phyloP scores from a whole-genome alignment of 2,329 filamentous ascomycete species.

The Colletotrichum spaethianum region DNA sequence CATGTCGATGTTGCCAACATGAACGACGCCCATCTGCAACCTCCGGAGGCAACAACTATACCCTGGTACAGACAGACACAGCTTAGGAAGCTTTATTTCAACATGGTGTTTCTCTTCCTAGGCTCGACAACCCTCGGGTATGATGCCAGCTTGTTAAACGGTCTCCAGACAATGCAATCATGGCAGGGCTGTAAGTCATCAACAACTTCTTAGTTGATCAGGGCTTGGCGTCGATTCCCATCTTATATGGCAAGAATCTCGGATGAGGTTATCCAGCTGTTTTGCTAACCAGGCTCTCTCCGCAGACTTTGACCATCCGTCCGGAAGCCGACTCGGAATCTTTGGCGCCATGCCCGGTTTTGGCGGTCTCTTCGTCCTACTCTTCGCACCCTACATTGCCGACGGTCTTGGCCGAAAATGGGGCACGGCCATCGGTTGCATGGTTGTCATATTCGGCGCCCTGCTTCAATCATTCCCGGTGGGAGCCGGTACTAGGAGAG shows the following conservation, averaged over 20 bases:
- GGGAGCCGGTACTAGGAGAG: constrained; percentile 48
- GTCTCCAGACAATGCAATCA: constrained; percentile 58
- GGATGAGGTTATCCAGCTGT: not conserved
- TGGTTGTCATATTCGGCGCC: constrained; percentile 63
- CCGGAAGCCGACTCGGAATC: constrained; percentile 55
- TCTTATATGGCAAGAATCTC: not conserved
- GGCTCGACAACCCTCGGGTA: constrained; percentile 55
- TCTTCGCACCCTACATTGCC: constrained; percentile 61
- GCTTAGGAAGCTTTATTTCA: constrained; percentile 50
- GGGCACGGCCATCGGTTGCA: constrained; percentile 63
- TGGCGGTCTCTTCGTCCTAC: constrained; percentile 62
- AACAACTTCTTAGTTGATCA: not conserved
- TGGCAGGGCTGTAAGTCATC: constrained; percentile 56
- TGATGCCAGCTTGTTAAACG: constrained; percentile 62
- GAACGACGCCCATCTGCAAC: constrained; percentile 9
- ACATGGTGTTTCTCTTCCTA: constrained; percentile 52
- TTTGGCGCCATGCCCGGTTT: constrained; percentile 64
- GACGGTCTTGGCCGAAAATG: constrained; percentile 60
- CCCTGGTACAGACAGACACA: constrained; percentile 50
- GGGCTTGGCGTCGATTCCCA: not conserved
- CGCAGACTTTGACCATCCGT: constrained; percentile 52
- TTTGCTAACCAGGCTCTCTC: not conserved
- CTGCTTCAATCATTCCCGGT: constrained; percentile 58
- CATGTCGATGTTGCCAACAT: constrained; percentile 8
- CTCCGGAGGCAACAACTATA: constrained; percentile 26